These are phyloP conservation scores for Ganoderma multipileum DNA, from an alignment of 1,284 basidiomycete species.

Conservation along the genomic window DNA sequence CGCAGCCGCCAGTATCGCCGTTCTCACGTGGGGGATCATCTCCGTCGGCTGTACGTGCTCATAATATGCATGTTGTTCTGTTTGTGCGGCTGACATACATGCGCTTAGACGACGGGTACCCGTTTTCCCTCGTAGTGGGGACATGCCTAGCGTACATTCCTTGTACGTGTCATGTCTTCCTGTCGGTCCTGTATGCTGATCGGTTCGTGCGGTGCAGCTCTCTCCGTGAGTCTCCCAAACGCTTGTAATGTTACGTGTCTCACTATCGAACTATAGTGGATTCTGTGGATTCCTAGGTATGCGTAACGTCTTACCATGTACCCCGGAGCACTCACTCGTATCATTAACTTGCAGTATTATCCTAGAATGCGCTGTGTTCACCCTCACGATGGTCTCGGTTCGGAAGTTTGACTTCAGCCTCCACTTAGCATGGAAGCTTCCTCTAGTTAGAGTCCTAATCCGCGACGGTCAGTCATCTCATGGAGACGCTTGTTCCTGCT, in stretches of 20 bases:
- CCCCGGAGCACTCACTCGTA: no score
- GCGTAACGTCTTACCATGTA: not conserved
- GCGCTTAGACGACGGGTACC: constrained; percentile 17
- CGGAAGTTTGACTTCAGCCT: constrained; percentile 19
- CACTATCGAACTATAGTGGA: constrained; percentile 4
- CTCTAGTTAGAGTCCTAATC: constrained; percentile 21
- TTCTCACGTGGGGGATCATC: constrained; percentile 23
- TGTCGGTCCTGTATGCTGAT: not conserved
- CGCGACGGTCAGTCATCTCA: constrained; percentile 25
- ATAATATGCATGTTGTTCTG: not conserved
- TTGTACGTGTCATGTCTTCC: constrained; percentile 11
- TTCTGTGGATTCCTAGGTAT: constrained; percentile 18
- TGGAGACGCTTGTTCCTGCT: not conserved
- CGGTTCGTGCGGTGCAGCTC: constrained; percentile 1
- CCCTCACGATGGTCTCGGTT: constrained; percentile 25
- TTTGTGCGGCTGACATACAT: not conserved
- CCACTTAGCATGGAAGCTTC: constrained; percentile 10
- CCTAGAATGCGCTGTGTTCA: constrained; percentile 24
- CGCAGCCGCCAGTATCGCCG: constrained; percentile 15
- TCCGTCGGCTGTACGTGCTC: constrained; percentile 15
- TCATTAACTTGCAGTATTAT: constrained; percentile 10
- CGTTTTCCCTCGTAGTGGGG: constrained; percentile 13
- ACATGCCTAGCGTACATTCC: constrained; percentile 23
- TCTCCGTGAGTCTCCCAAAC: constrained; percentile 17
- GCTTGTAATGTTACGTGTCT: not conserved